Conservation (phyloP, 2,329 filamentous ascomycete species). For the Paraphaeosphaeria minitans region DNA sequence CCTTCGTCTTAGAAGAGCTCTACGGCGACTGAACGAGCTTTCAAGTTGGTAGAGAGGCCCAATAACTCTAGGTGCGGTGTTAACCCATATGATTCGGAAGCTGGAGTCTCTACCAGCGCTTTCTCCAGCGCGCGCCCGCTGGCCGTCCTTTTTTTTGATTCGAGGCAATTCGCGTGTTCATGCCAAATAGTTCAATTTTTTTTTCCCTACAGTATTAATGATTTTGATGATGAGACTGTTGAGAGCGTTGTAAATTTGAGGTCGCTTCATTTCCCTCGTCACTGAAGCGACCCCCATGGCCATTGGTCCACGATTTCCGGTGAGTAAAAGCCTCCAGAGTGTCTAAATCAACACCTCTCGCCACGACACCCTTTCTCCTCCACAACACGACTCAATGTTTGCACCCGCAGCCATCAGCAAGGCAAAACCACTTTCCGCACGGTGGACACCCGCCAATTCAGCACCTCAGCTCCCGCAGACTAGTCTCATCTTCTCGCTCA, state of each 20-base stretch:
- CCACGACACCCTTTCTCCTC: conserved; percentile 1
- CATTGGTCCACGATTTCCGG: conserved; percentile 1
- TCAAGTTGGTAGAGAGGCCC: too few species aligned
- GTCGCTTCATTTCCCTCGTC: background rate
- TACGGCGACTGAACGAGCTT: too few species aligned
- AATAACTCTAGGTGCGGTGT: too few species aligned
- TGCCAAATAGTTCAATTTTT: too few species aligned
- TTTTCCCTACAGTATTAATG: too few species aligned
- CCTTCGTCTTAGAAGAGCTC: too few species aligned
- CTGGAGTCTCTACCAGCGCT: too few species aligned
- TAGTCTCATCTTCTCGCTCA: background rate
- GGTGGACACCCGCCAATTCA: background rate
- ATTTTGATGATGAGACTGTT: background rate
- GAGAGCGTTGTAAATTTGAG: background rate
- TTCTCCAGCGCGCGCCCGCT: too few species aligned
- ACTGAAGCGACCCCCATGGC: background rate
- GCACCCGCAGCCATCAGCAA: background rate
- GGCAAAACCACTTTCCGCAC: background rate
- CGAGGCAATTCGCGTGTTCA: too few species aligned
- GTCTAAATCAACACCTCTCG: background rate
- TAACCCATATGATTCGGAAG: too few species aligned
- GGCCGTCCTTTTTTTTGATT: too few species aligned
- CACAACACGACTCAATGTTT: too few species aligned
- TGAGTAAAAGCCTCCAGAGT: background rate
- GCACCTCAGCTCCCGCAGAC: conserved; percentile 1